Evolutionary conservation across 179 eudicot genomes (phyloP), one percentile per base, ranked within the genome.

Genomic region (Patellifolia procumbens): DNA sequence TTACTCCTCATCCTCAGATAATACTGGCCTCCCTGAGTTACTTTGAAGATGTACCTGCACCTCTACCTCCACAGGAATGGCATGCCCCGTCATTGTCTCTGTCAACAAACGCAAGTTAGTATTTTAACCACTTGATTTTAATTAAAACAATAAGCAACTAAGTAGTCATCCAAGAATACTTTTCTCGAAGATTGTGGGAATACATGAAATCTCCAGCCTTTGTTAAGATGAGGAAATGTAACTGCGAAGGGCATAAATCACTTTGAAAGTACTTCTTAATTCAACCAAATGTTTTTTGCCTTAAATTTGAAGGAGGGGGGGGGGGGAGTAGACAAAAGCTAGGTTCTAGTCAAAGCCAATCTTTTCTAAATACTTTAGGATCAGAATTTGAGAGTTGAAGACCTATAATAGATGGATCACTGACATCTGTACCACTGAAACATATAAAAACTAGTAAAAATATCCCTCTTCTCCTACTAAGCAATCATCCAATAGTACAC

Each of bases 1-100:
- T 69, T 49, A 69, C 16, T 69, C 73, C 28, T 69, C 59, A 69
- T 69, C 73, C 43, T 69, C 73, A 46, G 73, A 29, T 48, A 69
- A 17, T 49, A 42, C 7, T 29, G 43, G 59, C 39, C 49, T 69
- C 42, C 73, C 59, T 48, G 34, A 46, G 56, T 68, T 46, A n/a
- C 26, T 31, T 5, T 31, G 39, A 28, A 49, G 59, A 48, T 29
- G 28, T 3, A 69, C 34, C 71, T 67, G 71, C 53, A 67, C 73
- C 73, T 69, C 73, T 69, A 69, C 73, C 42, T 48, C 22, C 26
- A 69, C 73, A 69, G 73, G 73, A 19, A 52, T 43, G 29, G 2
- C 37, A 69, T 46, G 58, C 0, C 7, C 59, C 4, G 56, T 7
- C 28, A 17, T 35, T 48, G 43, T 29, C 11, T 59, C 73, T 48